These are phyloP conservation scores for Phytophthora pluvialis DNA, from an alignment of 352 stramenopile genomes.

Conservation along the genomic window DNA sequence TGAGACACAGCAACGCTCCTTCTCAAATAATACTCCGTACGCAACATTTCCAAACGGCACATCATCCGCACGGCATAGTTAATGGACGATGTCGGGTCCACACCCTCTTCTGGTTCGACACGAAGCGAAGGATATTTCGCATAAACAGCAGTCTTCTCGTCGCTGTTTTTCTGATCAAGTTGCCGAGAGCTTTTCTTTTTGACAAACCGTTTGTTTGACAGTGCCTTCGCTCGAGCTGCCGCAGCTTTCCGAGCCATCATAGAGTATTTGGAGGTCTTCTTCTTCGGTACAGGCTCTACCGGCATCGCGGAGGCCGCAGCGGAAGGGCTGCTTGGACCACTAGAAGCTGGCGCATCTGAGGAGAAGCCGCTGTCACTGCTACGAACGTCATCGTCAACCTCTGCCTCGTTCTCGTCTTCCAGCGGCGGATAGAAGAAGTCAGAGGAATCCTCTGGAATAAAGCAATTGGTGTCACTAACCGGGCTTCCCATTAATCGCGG, in stretches of 20 bases:
- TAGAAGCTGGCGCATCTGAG: conserved; percentile 25
- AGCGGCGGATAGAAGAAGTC: conserved; percentile 63
- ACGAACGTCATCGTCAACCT: conserved; percentile 46
- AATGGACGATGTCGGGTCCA: conserved; percentile 59
- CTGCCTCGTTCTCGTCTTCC: conserved; percentile 48
- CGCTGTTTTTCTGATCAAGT: conserved; percentile 48
- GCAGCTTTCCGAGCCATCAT: conserved; percentile 69
- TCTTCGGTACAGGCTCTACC: conserved; percentile 26
- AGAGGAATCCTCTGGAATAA: conserved; percentile 55
- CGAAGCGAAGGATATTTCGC: conserved; percentile 76
- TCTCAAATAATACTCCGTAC: conserved; percentile 80
- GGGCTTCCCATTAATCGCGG: conserved; percentile 42
- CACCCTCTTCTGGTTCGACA: conserved; percentile 62
- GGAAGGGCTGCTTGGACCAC: conserved; percentile 19
- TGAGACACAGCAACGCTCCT: conserved; percentile 88
- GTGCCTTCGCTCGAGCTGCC: conserved; percentile 56
- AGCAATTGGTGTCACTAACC: conserved; percentile 39
- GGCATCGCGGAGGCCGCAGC: conserved; percentile 21
- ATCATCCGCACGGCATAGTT: conserved; percentile 66
- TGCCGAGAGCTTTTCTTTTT: conserved; percentile 52
- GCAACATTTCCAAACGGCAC: conserved; percentile 79
- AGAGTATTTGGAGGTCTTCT: conserved; percentile 58
- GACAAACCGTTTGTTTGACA: conserved; percentile 49
- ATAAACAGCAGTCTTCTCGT: conserved; percentile 43
- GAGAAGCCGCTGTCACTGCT: conserved; percentile 29